Evolutionary conservation across 2,329 filamentous ascomycete genomes (phyloP).

Genomic region (Fusarium sp.): DNA sequence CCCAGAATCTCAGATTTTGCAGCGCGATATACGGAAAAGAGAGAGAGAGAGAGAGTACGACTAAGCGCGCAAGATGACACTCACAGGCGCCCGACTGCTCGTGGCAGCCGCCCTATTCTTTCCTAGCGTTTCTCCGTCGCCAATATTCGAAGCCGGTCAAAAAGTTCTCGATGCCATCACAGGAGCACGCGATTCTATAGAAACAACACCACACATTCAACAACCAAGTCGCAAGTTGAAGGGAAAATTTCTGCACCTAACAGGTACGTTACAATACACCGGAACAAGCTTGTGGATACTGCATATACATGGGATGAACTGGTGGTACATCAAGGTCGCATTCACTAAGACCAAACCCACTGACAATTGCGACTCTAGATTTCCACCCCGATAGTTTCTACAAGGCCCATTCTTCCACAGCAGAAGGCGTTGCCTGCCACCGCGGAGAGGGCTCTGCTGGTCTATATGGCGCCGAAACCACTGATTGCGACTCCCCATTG

Average conservation of each 20-base stretch:
- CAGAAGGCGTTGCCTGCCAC: slow-evolving; percentile 79
- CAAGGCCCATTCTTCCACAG: slow-evolving; percentile 78
- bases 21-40: neutral
- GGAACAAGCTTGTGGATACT: slow-evolving; percentile 12
- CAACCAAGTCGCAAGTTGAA: slow-evolving; percentile 62
- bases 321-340: slow-evolving; percentile 3
- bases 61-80: slow-evolving; percentile 37
- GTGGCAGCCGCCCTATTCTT: slow-evolving; percentile 45
- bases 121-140: slow-evolving; percentile 39
- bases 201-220: slow-evolving; percentile 29
- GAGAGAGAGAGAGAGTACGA: slow-evolving; percentile 3
- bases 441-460: slow-evolving; percentile 81
- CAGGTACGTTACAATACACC: slow-evolving; percentile 67
- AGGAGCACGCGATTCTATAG: slow-evolving; percentile 21
- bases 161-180: slow-evolving; percentile 31
- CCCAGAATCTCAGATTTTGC: neutral
- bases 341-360: slow-evolving; percentile 11
- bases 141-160: slow-evolving; percentile 38
- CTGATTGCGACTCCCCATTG: slow-evolving; percentile 87
- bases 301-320: slow-evolving; percentile 23
- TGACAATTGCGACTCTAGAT: slow-evolving; percentile 66
- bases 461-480: slow-evolving; percentile 84
- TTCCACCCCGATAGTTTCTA: slow-evolving; percentile 93
- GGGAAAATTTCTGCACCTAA: slow-evolving; percentile 88
- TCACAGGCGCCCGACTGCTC: slow-evolving; percentile 47